phyloP scores from a whole-genome alignment of 2,329 filamentous ascomycete species.

The Trichoderma pleuroti region DNA sequence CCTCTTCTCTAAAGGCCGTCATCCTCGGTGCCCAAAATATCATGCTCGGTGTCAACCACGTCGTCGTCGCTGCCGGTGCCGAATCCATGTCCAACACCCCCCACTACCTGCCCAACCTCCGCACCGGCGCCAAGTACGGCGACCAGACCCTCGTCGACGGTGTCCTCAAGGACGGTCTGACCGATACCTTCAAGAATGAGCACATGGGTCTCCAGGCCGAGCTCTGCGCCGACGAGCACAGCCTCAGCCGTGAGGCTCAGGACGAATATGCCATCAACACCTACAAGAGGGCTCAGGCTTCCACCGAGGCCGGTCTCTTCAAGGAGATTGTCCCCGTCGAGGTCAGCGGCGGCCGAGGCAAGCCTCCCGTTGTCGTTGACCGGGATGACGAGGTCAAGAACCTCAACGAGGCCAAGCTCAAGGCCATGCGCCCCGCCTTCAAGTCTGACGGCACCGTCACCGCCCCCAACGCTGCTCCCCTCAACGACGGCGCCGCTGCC shows the following conservation, averaged over 20 bases:
- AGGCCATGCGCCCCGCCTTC: constrained; percentile 80
- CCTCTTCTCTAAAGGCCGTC: constrained; percentile 89
- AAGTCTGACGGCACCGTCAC: constrained; percentile 85
- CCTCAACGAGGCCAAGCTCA: constrained; percentile 78
- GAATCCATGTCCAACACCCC: constrained; percentile 99
- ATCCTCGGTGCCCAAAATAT: constrained; percentile 95
- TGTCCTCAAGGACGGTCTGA: constrained; percentile 89
- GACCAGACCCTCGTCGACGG: constrained; percentile 86
- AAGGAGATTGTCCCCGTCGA: constrained; percentile 87
- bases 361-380: constrained; percentile 75
- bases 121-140: constrained; percentile 89
- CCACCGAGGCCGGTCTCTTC: constrained; percentile 78
- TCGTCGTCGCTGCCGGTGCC: constrained; percentile 89
- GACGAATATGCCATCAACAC: constrained; percentile 94
- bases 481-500: constrained; percentile 92
- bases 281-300: constrained; percentile 89
- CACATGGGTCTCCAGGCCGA: constrained; percentile 95
- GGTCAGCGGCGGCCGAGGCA: constrained; percentile 83
- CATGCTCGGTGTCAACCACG: constrained; percentile 88
- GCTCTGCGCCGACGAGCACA: constrained; percentile 84
- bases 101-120: constrained; percentile 87
- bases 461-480: constrained; percentile 90
- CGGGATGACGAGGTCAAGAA: constrained; percentile 97
- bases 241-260: constrained; percentile 77
- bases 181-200: constrained; percentile 91